Conservation (phyloP, 2,329 filamentous ascomycete genomes). For the Cladosporium sp. region DNA sequence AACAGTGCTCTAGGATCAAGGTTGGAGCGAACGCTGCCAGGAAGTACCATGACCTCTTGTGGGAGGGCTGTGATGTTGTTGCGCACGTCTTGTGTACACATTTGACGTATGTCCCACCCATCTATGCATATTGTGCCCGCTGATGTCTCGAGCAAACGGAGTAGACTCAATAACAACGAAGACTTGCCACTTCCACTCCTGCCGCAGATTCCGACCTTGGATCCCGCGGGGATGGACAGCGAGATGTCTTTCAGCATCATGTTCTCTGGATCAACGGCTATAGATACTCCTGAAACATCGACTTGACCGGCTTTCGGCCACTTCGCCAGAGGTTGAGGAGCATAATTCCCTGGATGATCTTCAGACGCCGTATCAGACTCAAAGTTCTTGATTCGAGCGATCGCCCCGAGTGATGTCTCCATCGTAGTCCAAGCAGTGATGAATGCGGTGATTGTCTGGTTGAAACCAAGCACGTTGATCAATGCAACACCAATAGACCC, state of each 20-base stretch:
- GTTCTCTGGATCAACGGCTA: slow-evolving; percentile 46
- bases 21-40: slow-evolving; percentile 46
- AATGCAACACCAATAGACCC: slow-evolving; percentile 52
- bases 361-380: background rate
- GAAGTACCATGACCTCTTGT: slow-evolving; percentile 50
- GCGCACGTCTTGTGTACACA: slow-evolving; percentile 45
- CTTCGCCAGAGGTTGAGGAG: background rate
- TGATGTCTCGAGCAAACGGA: slow-evolving; percentile 46
- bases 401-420: slow-evolving; percentile 55
- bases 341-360: background rate
- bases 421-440: slow-evolving; percentile 53
- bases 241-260: slow-evolving; percentile 47
- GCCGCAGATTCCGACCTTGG: slow-evolving; percentile 51
- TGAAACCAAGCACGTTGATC: slow-evolving; percentile 52
- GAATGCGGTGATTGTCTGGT: slow-evolving; percentile 46
- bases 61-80: slow-evolving; percentile 44
- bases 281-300: background rate
- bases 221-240: slow-evolving; percentile 44
- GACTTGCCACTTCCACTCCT: slow-evolving; percentile 53
- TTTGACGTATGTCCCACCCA: slow-evolving; percentile 40
- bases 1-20: slow-evolving; percentile 40
- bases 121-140: slow-evolving; percentile 46
- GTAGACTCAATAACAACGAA: slow-evolving; percentile 45
- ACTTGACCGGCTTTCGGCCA: background rate
- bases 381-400: slow-evolving; percentile 53